phyloP scores from a whole-genome alignment of 208 protist species.

The Leishmania guyanensis region DNA sequence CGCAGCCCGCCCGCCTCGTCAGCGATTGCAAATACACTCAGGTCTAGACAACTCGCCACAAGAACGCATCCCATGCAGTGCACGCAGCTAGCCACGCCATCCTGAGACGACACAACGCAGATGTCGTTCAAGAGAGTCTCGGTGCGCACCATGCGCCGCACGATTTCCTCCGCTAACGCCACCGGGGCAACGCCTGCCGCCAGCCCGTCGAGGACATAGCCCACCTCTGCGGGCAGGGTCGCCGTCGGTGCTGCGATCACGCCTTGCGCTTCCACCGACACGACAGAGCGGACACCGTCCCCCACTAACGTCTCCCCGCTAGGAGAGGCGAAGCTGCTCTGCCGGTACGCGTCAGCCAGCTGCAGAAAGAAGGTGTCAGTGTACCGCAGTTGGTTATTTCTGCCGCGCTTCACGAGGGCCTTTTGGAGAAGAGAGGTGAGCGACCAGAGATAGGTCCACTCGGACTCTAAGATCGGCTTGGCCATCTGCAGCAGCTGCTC shows the following conservation, averaged over 20 bases:
- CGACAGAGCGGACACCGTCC: constrained; percentile 33
- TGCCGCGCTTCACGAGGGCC: constrained; percentile 42
- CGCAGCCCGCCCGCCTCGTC: constrained; percentile 27
- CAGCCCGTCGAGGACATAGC: constrained; percentile 65
- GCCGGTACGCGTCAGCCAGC: constrained; percentile 45
- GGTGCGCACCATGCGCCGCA: constrained; percentile 57
- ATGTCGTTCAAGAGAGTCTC: constrained; percentile 53
- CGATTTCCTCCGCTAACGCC: constrained; percentile 64
- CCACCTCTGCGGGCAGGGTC: constrained; percentile 23
- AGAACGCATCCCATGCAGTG: constrained; percentile 64
- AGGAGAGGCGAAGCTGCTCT: constrained; percentile 20
- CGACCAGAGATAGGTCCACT: constrained; percentile 72
- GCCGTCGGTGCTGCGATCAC: constrained; percentile 10
- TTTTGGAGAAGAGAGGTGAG: constrained; percentile 54
- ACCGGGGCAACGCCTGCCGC: constrained; percentile 41
- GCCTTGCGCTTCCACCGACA: constrained; percentile 49
- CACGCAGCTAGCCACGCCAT: constrained; percentile 39
- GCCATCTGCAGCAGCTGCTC: constrained; percentile 42
- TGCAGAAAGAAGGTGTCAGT: constrained; percentile 78
- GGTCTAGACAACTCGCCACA: constrained; percentile 70
- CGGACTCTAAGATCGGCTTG: constrained; percentile 38
- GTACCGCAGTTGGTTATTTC: constrained; percentile 47
- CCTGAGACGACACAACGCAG: constrained; percentile 45
- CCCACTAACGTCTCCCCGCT: constrained; percentile 26
- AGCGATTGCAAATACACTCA: constrained; percentile 42